These are phyloP conservation scores for Mycosphaerelloides madeirae DNA, from an alignment of 2,329 filamentous ascomycete species.

Conservation along the genomic window DNA sequence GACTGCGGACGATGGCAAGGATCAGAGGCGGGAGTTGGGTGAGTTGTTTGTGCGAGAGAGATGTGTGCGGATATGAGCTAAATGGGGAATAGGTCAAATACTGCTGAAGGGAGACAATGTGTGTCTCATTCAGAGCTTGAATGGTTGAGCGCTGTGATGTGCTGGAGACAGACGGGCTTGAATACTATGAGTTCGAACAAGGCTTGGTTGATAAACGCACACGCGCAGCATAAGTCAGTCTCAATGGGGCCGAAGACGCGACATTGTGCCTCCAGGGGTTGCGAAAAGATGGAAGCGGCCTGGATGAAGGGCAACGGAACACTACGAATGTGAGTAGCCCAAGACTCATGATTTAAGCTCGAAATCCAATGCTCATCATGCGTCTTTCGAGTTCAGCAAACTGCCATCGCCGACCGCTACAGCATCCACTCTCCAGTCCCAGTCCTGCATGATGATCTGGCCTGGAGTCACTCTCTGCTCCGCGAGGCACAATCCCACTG, in stretches of 20 bases:
- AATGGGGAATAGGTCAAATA: slow-evolving; percentile 62
- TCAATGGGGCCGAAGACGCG: not conserved
- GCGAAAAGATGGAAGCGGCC: not conserved
- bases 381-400: slow-evolving; percentile 51
- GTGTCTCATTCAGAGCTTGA: slow-evolving; percentile 60
- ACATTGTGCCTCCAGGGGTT: too few species aligned
- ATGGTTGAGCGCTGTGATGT: not conserved
- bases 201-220: too few species aligned
- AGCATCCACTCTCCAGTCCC: slow-evolving; percentile 77
- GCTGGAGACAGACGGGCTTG: not conserved
- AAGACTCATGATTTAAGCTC: slow-evolving; percentile 1
- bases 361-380: slow-evolving; percentile 57
- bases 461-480: slow-evolving; percentile 72
- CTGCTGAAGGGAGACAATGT: slow-evolving; percentile 86
- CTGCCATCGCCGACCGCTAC: slow-evolving; percentile 31
- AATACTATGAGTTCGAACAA: not conserved
- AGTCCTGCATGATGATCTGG: slow-evolving; percentile 67
- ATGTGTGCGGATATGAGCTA: not conserved
- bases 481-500: slow-evolving; percentile 74
- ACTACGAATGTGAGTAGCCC: slow-evolving; percentile 17
- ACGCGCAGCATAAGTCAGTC: not conserved
- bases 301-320: not conserved
- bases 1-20: slow-evolving; percentile 19
- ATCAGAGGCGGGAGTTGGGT: slow-evolving; percentile 17
- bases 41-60: not conserved